Conservation (phyloP, 768 basidiomycete genomes). For the Chiua virens region DNA sequence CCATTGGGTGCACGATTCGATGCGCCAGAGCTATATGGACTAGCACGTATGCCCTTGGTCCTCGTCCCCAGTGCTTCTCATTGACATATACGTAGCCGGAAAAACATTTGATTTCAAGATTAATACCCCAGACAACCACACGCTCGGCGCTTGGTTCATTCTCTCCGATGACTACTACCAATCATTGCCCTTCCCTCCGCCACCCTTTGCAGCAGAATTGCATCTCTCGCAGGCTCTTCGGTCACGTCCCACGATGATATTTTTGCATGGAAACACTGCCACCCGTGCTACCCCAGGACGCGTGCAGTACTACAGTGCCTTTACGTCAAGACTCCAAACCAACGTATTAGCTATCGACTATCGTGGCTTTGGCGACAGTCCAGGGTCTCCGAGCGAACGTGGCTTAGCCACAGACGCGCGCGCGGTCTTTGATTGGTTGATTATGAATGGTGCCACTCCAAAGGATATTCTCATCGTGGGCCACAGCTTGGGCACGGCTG, state of each 20-base stretch:
- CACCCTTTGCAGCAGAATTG: constrained; percentile 35
- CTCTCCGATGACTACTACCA: constrained; percentile 67
- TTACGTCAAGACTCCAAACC: constrained; percentile 61
- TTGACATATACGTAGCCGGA: constrained; percentile 47
- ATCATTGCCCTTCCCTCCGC: constrained; percentile 40
- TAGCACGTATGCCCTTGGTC: constrained; percentile 61
- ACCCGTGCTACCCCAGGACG: constrained; percentile 71
- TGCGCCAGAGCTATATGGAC: constrained; percentile 72
- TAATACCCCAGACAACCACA: constrained; percentile 72
- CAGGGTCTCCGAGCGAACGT: constrained; percentile 70
- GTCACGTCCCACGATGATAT: constrained; percentile 75
- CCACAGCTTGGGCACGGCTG: constrained; percentile 88
- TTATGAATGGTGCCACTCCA: constrained; percentile 53
- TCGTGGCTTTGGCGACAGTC: constrained; percentile 88
- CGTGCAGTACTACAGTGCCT: constrained; percentile 64
- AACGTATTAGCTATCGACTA: constrained; percentile 91
- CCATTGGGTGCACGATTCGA: constrained; percentile 66
- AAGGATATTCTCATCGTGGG: constrained; percentile 74
- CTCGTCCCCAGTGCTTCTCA: background rate
- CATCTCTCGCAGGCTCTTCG: constrained; percentile 56
- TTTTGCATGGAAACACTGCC: constrained; percentile 87
- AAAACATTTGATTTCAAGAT: constrained; percentile 76
- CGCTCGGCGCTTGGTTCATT: constrained; percentile 84
- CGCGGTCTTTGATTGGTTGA: constrained; percentile 79
- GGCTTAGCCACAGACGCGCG: constrained; percentile 75